Conservation (phyloP, 2,329 filamentous ascomycete genomes). For the Elsinoe fawcettii region DNA sequence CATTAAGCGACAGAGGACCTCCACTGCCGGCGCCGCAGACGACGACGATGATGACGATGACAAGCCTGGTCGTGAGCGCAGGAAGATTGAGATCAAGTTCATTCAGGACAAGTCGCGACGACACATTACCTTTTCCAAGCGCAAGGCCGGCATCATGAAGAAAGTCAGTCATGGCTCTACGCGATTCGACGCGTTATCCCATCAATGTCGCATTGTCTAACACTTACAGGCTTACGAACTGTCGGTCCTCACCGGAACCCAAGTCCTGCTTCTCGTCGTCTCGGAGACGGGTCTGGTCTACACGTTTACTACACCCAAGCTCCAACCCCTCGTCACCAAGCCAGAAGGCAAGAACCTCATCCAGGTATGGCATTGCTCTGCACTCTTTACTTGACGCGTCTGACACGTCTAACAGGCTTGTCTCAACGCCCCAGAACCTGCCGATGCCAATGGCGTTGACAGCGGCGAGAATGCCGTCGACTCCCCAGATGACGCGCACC, state of each 20-base stretch:
- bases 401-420: conserved; percentile 62
- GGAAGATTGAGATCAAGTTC: conserved; percentile 99
- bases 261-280: conserved; percentile 91
- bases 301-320: conserved; percentile 95
- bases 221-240: conserved; percentile 77
- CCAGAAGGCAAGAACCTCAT: conserved; percentile 98
- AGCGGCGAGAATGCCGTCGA: conserved; percentile 53
- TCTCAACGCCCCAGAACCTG: conserved; percentile 88
- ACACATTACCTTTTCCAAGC: conserved; percentile 99
- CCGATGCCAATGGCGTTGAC: conserved; percentile 57
- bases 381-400: conserved; percentile 18
- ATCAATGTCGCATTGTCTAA: conserved; percentile 14
- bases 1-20: conserved; percentile 80
- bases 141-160: conserved; percentile 99
- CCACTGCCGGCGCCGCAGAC: conserved; percentile 52
- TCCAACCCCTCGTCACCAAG: conserved; percentile 96
- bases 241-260: conserved; percentile 93
- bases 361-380: conserved; percentile 55
- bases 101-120: conserved; percentile 99
- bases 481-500: conserved; percentile 82
- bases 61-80: conserved; percentile 92
- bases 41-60: conserved; percentile 97
- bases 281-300: conserved; percentile 97
- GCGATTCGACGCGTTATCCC: conserved; percentile 17
- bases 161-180: conserved; percentile 60